Percentiles rank a stretch among this genome's conserved stretches.
These are phyloP conservation scores for Plectosphaerella sp. DNA, from an alignment of 2,329 filamentous ascomycete species.

Conservation along the genomic window DNA sequence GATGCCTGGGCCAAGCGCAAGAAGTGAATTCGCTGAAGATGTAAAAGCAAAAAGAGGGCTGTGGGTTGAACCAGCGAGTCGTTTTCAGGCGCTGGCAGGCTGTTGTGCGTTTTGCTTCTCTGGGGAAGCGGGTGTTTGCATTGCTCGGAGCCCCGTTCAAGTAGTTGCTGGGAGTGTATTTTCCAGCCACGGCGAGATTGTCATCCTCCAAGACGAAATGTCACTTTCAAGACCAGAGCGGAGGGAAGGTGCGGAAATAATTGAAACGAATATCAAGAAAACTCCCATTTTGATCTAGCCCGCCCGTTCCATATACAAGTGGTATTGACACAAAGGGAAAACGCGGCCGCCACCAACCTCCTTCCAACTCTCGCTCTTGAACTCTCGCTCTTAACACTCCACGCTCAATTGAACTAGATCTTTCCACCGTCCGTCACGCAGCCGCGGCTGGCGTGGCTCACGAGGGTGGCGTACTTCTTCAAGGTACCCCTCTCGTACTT, in stretches of 20 bases:
- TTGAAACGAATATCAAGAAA: slow-evolving; percentile 7
- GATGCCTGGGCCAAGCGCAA: slow-evolving; percentile 52
- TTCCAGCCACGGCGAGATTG: too few relatives aligned
- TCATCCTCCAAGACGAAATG: not conserved
- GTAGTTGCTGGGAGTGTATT: not conserved
- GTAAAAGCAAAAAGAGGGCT: not conserved
- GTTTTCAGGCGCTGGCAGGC: slow-evolving; percentile 1
- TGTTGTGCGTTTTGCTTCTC: not conserved
- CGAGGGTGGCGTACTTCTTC: slow-evolving; percentile 62
- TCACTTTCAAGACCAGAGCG: not conserved
- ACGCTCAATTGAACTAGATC: not conserved
- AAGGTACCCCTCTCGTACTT: slow-evolving; percentile 61
- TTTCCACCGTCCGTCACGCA: slow-evolving; percentile 45
- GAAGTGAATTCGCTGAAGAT: slow-evolving; percentile 13
- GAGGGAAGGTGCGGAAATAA: not conserved
- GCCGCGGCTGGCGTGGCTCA: slow-evolving; percentile 55
- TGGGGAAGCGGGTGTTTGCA: slow-evolving; percentile 9
- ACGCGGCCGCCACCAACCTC: not conserved
- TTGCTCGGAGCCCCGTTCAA: slow-evolving; percentile 13
- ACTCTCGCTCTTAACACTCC: not conserved
- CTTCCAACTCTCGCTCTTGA: not conserved
- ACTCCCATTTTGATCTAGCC: slow-evolving; percentile 13
- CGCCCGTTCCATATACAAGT: slow-evolving; percentile 9
- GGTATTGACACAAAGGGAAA: not conserved
- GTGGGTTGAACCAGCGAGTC: not conserved